Percentiles rank a stretch among this genome's conserved stretches.
Evolutionary conservation across 2,329 filamentous ascomycete genomes (phyloP).

Genomic region (Fusarium tupiense): DNA sequence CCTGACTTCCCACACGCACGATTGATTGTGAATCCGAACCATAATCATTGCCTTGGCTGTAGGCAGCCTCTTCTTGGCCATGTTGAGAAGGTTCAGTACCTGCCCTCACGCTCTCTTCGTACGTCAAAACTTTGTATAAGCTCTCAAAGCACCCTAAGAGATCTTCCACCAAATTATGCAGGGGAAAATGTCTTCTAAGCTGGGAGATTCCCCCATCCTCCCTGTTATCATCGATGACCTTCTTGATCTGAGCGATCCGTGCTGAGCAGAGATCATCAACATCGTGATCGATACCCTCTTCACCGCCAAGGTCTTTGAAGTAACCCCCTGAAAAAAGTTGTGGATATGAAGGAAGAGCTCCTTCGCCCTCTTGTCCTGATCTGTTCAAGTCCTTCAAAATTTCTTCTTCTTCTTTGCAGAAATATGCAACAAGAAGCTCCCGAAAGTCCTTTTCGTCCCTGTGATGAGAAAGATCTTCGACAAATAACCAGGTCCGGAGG

Average conservation of each 20-base stretch:
- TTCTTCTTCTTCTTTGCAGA: slow-evolving; percentile 40
- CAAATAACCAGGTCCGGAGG: slow-evolving; percentile 50
- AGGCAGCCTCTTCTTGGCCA: slow-evolving; percentile 15
- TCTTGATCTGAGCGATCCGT: slow-evolving; percentile 35
- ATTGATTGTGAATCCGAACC: slow-evolving; percentile 43
- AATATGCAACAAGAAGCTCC: slow-evolving; percentile 43
- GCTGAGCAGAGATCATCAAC: slow-evolving; percentile 34
- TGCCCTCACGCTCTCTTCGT: background rate
- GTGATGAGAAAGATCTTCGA: slow-evolving; percentile 41
- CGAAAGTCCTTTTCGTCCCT: slow-evolving; percentile 15
- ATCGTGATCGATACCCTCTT: slow-evolving; percentile 9
- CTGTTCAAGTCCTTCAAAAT: background rate
- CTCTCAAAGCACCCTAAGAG: slow-evolving; percentile 32
- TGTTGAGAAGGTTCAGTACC: background rate
- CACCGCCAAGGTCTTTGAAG: slow-evolving; percentile 40
- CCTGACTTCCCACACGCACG: slow-evolving; percentile 24
- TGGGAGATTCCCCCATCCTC: slow-evolving; percentile 5
- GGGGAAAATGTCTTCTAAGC: slow-evolving; percentile 30
- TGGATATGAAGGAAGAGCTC: background rate
- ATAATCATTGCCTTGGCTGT: slow-evolving; percentile 32
- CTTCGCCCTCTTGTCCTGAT: background rate
- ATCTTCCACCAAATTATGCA: slow-evolving; percentile 26
- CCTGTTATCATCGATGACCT: slow-evolving; percentile 15
- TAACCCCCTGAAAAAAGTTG: slow-evolving; percentile 36
- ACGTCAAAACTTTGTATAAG: slow-evolving; percentile 20